Base-by-base conservation (phyloP, 306 rosid species). In the Cicer pinnatifidum region DNA sequence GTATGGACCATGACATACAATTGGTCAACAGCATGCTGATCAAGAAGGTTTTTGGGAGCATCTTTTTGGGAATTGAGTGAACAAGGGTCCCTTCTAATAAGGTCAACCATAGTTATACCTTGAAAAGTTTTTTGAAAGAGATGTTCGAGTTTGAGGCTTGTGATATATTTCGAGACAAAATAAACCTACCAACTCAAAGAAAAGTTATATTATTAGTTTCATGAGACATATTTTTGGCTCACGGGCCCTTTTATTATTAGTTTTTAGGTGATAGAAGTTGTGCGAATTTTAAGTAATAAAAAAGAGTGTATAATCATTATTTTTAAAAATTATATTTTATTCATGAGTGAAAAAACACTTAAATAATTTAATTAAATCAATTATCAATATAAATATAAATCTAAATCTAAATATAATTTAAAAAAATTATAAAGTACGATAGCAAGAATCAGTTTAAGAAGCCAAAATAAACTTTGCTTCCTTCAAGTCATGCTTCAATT, bases 41-140 rank as follows among this genome's bases (percentile, higher is more conserved):
- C 73, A 41, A 78, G 66, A 59, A 33, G 78, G 59, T 61, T 10
- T 61, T 10, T 57, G 63, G 45, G 35, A 57, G 51, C 75, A 67
- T 57, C 35, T 4, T 13, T 60, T 57, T 39, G 33, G 23, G 52
- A 61, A 56, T n/a, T 65, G 66, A 72, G 28, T 38, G 62, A 54
- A 33, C 3, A 58, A 28, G 73, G 68, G 69, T 43, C 69, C 69
- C 61, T 0, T 38, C 19, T 51, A 8, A 60, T 69, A 61, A 35
- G 85, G 82, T 77, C 82, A 82, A 82, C 85, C 71, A 28, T 45
- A 48, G 6, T 51, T 23, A 41, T 17, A 12, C 28, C 65, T 58
- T 50, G 54, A 40, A 50, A 46, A 38, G 3, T 38, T 77, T 47
- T 77, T 17, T n/a, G 40, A 72, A 16, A 41, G 11, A 66, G 67